Base-by-base conservation (phyloP, 306 rosid species). In the Senna tora region DNA sequence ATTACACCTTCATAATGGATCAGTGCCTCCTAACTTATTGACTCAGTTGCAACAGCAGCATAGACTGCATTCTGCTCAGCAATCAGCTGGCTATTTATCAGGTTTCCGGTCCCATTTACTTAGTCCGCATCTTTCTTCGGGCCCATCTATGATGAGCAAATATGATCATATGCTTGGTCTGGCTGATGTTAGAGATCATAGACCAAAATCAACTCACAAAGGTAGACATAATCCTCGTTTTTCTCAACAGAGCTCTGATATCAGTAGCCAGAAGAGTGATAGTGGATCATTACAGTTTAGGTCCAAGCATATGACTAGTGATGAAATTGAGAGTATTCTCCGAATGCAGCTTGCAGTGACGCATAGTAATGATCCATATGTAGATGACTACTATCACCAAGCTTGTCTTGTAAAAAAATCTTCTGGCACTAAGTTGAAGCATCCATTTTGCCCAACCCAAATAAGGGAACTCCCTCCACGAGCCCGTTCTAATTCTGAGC, bases 311-410 rank as follows among this genome's bases (percentile, higher is more conserved):
- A 84, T 84, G 88, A 84, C 88, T 33, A 75, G 86, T 63, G 88
- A 84, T 67, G 88, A 84, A 68, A 84, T 84, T 50, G 88, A 84
- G 84, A 84, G 81, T 72, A 81, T 84, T 78, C 88, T 81, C 45
- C 78, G 77, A 81, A 84, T 84, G 88, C 88, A 84, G 63, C 88
- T 67, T 81, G 85, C 88, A 11, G 82, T 82, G 67, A 78, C 85
- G 10, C 88, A 84, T 21, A 68, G 88, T 61, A 81, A 81, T 58
- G 88, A 84, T 49, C 86, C 88, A 25, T 84, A 84, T 39, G 38
- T 84, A 36, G 88, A 81, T 56, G 88, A 84, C 58, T 84, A 81
- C 55, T 84, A 84, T 51, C 88, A 84, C 65, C 88, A 84, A 75
- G 88, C 85, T 13, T 65, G 88, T 68, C 86, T 81, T 42, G 82